Base-by-base conservation (phyloP, 2,329 filamentous ascomycete genomes). In the Cylindrodendrum hubeiense region DNA sequence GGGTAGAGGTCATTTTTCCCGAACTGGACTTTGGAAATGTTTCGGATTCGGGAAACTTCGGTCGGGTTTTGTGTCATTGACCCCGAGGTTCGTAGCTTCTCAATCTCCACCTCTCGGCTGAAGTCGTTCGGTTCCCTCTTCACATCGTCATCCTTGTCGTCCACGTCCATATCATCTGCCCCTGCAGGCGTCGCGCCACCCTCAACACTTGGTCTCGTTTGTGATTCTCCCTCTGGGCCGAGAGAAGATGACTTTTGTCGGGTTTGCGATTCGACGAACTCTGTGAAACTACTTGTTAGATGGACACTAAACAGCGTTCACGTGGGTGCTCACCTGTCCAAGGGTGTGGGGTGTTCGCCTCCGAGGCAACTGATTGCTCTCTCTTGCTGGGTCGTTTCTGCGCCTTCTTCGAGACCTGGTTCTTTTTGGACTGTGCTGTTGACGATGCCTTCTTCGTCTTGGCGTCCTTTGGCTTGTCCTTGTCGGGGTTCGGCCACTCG, bases 1-100 rank as follows among this genome's bases (percentile, higher is more conserved):
- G 96, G 96, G 78, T 97, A 97, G 46, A 99, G 89, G 74, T 98
- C 94, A 77, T 90, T 92, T 72, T 91, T 90, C 47, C 96, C 97
- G 85, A 99, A 98, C 78, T 98, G 95, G 4, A 99, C 91, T 71
- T 92, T 95, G 59, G 93, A 93, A 70, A 99, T 90, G 77, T 99
- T 99, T 75, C 96, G 91, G 60, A 99, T 97, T 57, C 97, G 92
- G 24, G 95, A 95, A 66, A 99, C 94, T 77, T 99, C 97, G 13
- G 95, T 94, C 62, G 97, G 96, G 71, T 98, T 98, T 78, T 99
- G 97, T 12, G 97, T 99, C 96, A 99, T 98, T 66, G 94, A 98
- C 33, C 96, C 97, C 24, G 93, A 93, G 4, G 94, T 97, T 43
- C 96, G 90, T 10, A 99, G 86, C 77, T 98, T 97, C 78, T 99